Conservation (phyloP, 257 asterid species). For the Oldenlandia corymbosa region DNA sequence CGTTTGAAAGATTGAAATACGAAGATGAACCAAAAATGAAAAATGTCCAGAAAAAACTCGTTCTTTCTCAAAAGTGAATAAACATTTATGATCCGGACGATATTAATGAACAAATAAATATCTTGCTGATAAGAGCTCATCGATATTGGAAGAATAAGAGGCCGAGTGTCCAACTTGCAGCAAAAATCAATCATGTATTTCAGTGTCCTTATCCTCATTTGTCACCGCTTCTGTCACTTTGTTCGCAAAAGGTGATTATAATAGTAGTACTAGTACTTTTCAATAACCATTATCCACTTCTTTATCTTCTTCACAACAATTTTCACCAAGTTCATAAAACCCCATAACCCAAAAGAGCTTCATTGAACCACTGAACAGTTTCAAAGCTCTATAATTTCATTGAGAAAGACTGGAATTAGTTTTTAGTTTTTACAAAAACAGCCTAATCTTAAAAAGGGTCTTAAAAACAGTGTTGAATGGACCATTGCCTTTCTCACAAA, state of each 20-base stretch:
- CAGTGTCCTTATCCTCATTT: conserved; percentile 11
- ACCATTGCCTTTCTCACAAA: conserved; percentile 40
- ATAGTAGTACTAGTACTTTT: too few relatives aligned
- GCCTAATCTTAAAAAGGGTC: background rate
- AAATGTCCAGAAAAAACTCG: too few relatives aligned
- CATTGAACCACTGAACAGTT: background rate
- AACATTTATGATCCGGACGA: too few relatives aligned
- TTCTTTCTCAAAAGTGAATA: too few relatives aligned
- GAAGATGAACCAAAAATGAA: too few relatives aligned
- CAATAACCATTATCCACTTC: background rate
- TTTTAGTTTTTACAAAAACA: too few relatives aligned
- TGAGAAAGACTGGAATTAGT: background rate
- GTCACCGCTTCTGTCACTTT: background rate
- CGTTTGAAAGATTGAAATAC: too few relatives aligned
- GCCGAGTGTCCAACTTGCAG: conserved; percentile 18
- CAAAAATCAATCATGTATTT: background rate
- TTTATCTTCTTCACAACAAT: too few relatives aligned
- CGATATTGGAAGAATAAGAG: background rate
- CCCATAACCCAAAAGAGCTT: background rate
- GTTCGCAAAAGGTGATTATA: too few relatives aligned
- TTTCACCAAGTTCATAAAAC: too few relatives aligned
- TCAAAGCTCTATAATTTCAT: background rate
- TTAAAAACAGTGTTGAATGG: conserved; percentile 47
- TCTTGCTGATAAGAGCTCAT: background rate
- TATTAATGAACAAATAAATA: too few relatives aligned